Percentiles rank a stretch among this genome's conserved stretches.
These are phyloP conservation scores for Xylariaceae sp. DNA, from an alignment of 2,329 filamentous ascomycete genomes.

Conservation along the genomic window DNA sequence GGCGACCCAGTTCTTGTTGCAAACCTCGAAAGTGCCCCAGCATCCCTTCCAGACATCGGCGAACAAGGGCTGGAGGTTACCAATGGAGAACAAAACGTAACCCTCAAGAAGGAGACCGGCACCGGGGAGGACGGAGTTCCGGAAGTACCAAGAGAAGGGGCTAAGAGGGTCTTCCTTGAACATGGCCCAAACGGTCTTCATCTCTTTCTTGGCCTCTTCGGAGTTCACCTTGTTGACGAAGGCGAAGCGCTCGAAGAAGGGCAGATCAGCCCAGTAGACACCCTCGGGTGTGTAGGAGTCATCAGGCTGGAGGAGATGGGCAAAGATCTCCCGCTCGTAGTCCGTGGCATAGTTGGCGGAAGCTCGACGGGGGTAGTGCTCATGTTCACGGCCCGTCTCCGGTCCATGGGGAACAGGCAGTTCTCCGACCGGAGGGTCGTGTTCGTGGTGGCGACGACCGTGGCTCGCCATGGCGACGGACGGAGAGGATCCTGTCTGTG, in stretches of 20 bases:
- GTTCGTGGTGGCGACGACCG: slow-evolving; percentile 37
- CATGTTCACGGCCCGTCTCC: slow-evolving; percentile 44
- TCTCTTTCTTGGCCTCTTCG: slow-evolving; percentile 64
- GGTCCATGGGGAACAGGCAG: slow-evolving; percentile 53
- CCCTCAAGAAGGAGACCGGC: slow-evolving; percentile 89
- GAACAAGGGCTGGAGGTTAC: slow-evolving; percentile 83
- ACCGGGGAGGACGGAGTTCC: slow-evolving; percentile 86
- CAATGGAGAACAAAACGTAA: slow-evolving; percentile 95
- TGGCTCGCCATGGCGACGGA: slow-evolving; percentile 32
- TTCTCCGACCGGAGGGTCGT: slow-evolving; percentile 44
- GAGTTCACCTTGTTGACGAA: slow-evolving; percentile 74
- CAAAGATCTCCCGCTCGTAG: slow-evolving; percentile 60
- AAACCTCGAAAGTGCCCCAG: slow-evolving; percentile 63
- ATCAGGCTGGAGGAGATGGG: slow-evolving; percentile 76
- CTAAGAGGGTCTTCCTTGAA: slow-evolving; percentile 80
- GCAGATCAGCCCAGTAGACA: slow-evolving; percentile 89
- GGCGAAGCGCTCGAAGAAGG: slow-evolving; percentile 59
- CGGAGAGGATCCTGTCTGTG: neutral
- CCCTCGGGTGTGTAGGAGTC: slow-evolving; percentile 81
- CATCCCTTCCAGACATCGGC: slow-evolving; percentile 68
- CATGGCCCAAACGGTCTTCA: slow-evolving; percentile 65
- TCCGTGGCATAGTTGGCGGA: slow-evolving; percentile 39
- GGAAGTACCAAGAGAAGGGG: slow-evolving; percentile 79
- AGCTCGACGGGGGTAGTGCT: slow-evolving; percentile 39
- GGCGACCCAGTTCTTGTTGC: slow-evolving; percentile 73